Percentiles rank a stretch among this genome's conserved stretches.
phyloP scores from a whole-genome alignment of 2,329 filamentous ascomycete genomes.

The Pseudogymnoascus sp. region DNA sequence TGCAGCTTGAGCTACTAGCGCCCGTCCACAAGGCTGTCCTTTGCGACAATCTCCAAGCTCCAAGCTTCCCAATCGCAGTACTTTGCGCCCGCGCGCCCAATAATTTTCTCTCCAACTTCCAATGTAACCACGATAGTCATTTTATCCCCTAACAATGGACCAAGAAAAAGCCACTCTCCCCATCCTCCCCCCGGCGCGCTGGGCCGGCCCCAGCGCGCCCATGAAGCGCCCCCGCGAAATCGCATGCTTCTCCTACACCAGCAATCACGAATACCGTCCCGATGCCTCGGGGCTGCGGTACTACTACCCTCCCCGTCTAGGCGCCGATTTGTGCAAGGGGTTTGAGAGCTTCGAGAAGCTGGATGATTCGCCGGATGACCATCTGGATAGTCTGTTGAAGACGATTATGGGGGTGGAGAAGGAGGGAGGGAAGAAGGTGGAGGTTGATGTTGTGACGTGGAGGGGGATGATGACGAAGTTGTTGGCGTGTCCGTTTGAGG shows the following conservation, averaged over 20 bases:
- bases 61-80: neutral
- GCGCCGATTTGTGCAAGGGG: conserved; percentile 67
- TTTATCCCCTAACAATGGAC: neutral
- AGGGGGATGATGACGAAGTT: conserved; percentile 98
- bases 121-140: neutral
- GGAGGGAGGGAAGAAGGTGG: conserved; percentile 54
- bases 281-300: conserved; percentile 76
- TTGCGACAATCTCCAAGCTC: neutral
- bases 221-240: conserved; percentile 85
- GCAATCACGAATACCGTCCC: conserved; percentile 65
- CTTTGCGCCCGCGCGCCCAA: too few relatives aligned
- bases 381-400: conserved; percentile 74
- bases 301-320: conserved; percentile 71
- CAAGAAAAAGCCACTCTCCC: conserved; percentile 37
- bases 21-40: neutral
- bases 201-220: conserved; percentile 57
- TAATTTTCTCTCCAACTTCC: neutral
- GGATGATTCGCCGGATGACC: conserved; percentile 75
- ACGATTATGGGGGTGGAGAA: conserved; percentile 68
- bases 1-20: neutral
- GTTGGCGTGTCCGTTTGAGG: conserved; percentile 9
- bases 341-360: conserved; percentile 77
- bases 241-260: conserved; percentile 86
- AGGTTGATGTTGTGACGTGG: conserved; percentile 83
- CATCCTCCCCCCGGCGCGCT: conserved; percentile 62